Evolutionary conservation across 257 asterid genomes (phyloP).

Genomic region (Solanum okadae): DNA sequence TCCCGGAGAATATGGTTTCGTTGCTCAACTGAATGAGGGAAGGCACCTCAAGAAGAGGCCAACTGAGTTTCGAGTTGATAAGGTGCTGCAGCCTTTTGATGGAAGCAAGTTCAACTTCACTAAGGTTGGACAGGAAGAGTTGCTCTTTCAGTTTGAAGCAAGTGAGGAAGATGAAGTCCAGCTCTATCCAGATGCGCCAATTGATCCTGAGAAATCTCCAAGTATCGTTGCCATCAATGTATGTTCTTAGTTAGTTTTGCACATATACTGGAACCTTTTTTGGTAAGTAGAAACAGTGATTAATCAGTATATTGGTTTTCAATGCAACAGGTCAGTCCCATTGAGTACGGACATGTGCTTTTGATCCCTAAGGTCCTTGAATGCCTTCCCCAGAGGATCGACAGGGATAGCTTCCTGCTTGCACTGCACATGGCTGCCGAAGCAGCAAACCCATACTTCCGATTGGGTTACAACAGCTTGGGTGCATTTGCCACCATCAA

Average conservation of each 20-base stretch:
- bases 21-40: conserved; percentile 94
- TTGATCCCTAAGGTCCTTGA: conserved; percentile 83
- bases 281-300: neutral
- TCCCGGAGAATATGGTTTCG: conserved; percentile 79
- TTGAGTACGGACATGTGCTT: conserved; percentile 90
- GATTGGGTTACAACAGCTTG: conserved; percentile 93
- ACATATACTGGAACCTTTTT: neutral
- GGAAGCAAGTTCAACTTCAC: conserved; percentile 92
- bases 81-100: conserved; percentile 88
- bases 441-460: conserved; percentile 79
- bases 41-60: conserved; percentile 99
- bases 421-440: conserved; percentile 85
- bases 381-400: conserved; percentile 78
- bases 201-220: conserved; percentile 53
- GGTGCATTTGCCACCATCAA: conserved; percentile 99
- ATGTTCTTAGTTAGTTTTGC: conserved; percentile 3
- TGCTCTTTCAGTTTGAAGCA: conserved; percentile 76
- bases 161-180: conserved; percentile 47
- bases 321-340: conserved; percentile 85
- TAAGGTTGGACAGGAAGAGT: conserved; percentile 91
- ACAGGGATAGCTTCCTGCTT: conserved; percentile 67
- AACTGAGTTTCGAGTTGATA: conserved; percentile 88
- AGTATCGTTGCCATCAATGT: conserved; percentile 87
- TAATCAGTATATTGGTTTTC: neutral
- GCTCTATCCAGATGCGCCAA: conserved; percentile 55